Conservation (phyloP, 352 stramenopile species). For the Phytophthora hibernalis region DNA sequence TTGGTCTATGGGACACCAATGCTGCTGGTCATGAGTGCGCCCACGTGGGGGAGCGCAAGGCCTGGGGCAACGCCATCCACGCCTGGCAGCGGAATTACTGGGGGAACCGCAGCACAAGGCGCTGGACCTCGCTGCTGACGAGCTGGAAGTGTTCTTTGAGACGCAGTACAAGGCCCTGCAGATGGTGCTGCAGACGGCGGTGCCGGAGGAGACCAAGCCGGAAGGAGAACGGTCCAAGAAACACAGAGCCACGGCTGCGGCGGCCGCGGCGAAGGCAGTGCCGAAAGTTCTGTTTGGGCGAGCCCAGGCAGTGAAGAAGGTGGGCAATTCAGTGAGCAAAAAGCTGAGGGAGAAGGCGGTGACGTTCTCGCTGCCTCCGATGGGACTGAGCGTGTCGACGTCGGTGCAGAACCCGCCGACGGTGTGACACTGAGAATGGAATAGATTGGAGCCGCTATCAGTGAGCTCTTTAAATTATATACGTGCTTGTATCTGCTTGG, state of each 20-base stretch:
- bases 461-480: no score
- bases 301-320: slow-evolving; percentile 67
- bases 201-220: slow-evolving; percentile 15
- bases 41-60: slow-evolving; percentile 82
- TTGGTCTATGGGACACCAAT: slow-evolving; percentile 66
- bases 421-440: slow-evolving; percentile 30
- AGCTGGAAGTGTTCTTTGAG: slow-evolving; percentile 80
- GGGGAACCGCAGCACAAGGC: slow-evolving; percentile 75
- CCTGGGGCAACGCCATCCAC: slow-evolving; percentile 89
- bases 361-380: slow-evolving; percentile 77
- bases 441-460: no score
- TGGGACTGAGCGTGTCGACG: slow-evolving; percentile 70
- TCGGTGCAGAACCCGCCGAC: slow-evolving; percentile 58
- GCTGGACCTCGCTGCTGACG: slow-evolving; percentile 54
- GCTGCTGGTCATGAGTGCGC: slow-evolving; percentile 68
- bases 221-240: slow-evolving; percentile 27
- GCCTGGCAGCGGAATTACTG: slow-evolving; percentile 90
- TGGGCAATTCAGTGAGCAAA: slow-evolving; percentile 68
- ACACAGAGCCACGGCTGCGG: slow-evolving; percentile 19
- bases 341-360: slow-evolving; percentile 71
- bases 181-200: slow-evolving; percentile 48
- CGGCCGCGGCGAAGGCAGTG: slow-evolving; percentile 35
- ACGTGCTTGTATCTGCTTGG: no score
- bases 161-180: slow-evolving; percentile 68
- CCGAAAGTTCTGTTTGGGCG: slow-evolving; percentile 60